A percentile compares a stretch with the other conserved stretches of the same genome.
These are phyloP conservation scores for Populus pruinosa DNA, from an alignment of 345 rosid genomes.

Conservation along the genomic window DNA sequence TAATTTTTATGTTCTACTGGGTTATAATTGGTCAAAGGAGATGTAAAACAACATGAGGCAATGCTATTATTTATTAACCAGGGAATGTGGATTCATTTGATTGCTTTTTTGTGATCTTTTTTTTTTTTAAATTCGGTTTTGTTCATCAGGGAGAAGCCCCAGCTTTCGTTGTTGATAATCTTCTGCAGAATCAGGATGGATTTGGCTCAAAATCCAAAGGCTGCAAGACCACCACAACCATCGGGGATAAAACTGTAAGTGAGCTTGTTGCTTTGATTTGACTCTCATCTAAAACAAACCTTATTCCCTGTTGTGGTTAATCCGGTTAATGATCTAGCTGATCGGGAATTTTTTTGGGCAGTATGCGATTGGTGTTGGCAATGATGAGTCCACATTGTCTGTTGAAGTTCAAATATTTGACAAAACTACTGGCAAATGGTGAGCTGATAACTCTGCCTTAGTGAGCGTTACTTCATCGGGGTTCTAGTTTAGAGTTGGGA, in stretches of 20 bases:
- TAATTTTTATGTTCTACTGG: background rate
- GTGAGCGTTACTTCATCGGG: constrained; percentile 9
- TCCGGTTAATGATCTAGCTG: constrained; percentile 18
- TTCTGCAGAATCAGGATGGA: constrained; percentile 38
- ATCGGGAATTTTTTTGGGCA: constrained; percentile 33
- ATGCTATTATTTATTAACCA: background rate
- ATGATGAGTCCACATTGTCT: constrained; percentile 48
- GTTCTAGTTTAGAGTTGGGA: constrained; percentile 8
- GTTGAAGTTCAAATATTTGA: constrained; percentile 55
- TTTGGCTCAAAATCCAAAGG: constrained; percentile 42
- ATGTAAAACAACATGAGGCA: background rate
- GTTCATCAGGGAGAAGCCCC: constrained; percentile 76
- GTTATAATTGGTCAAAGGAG: background rate
- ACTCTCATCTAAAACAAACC: background rate
- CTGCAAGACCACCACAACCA: constrained; percentile 29
- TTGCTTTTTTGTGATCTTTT: constrained; percentile 11
- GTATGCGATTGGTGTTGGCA: constrained; percentile 62
- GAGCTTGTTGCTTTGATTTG: constrained; percentile 5
- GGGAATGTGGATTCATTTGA: constrained; percentile 3
- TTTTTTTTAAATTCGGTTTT: constrained; percentile 20
- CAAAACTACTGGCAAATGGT: constrained; percentile 53
- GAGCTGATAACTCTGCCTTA: constrained; percentile 25
- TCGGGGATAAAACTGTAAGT: constrained; percentile 62
- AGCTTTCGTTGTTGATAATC: constrained; percentile 44
- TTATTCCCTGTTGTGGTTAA: constrained; percentile 4